Evolutionary conservation across 192 early-diverging fungal species (phyloP).

Genomic region (Coemansia sp.): DNA sequence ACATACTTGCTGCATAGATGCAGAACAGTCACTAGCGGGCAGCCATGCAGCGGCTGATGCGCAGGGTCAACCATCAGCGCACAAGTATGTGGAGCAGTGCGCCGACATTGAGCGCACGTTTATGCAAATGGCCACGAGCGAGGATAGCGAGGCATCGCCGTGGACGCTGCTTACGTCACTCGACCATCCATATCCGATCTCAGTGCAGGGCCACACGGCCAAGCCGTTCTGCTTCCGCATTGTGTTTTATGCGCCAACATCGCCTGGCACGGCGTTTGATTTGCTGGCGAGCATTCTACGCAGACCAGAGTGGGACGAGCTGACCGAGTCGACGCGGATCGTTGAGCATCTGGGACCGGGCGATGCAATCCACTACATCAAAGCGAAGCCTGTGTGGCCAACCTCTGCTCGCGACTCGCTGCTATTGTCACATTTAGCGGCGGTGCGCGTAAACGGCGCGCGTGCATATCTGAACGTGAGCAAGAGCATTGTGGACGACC

Average conservation of each 20-base stretch:
- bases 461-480: conserved; percentile 44
- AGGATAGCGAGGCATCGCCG: conserved; percentile 1
- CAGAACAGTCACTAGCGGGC: not conserved
- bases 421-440: conserved; percentile 40
- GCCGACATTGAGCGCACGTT: conserved; percentile 31
- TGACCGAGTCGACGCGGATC: conserved; percentile 38
- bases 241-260: conserved; percentile 34
- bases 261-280: conserved; percentile 44
- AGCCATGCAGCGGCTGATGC: not conserved
- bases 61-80: not conserved
- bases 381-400: conserved; percentile 54
- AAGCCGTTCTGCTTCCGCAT: conserved; percentile 52
- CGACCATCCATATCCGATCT: conserved; percentile 34
- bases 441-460: conserved; percentile 5
- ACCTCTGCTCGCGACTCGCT: conserved; percentile 52
- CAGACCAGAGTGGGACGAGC: conserved; percentile 52
- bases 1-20: not conserved
- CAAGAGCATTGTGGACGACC: conserved; percentile 36
- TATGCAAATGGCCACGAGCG: conserved; percentile 23
- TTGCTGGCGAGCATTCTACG: conserved; percentile 43
- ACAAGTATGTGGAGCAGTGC: conserved; percentile 33
- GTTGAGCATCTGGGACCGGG: conserved; percentile 33
- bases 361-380: conserved; percentile 50
- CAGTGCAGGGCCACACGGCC: conserved; percentile 33
- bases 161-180: conserved; percentile 33